Evolutionary conservation across 306 rosid genomes (phyloP), one percentile per base, ranked within the genome.

Genomic region (Lagenaria siceraria): DNA sequence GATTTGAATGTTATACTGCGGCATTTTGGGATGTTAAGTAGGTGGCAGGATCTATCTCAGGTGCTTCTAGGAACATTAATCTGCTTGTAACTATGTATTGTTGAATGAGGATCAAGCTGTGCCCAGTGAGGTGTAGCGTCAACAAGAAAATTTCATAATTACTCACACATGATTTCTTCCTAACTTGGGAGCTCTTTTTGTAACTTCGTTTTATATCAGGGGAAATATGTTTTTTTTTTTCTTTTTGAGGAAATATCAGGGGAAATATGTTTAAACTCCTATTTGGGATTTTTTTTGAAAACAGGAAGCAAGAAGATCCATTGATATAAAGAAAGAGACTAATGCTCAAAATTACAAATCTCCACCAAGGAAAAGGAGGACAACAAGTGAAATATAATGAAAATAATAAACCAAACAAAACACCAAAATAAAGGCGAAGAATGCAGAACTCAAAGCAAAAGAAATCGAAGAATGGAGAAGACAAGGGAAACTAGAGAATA

Each of bases 1-100:
- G 97, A 94, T 82, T 82, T 92, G 54, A 94, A 92, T 87, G 89
- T 89, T 12, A 82, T 87, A 53, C 74, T 94, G 71, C 83, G 89
- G 35, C 85, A 88, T 60, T 89, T 92, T 33, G 96, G 88, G 33
- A 79, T 27, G 75, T 85, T 74, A 76, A 89, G 84, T 75, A 85
- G 87, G 78, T 84, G 82, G 49, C 81, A 83, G 33, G 86, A 90
- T 46, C 77, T 90, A 62, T 88, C 96, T 73, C 89, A 91, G 97
- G 98, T 91, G 43, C 77, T 69, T 61, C 72, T 62, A 3, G 46
- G 65, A 66, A 76, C 61, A 61, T 18, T 72, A 63, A 7, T 54
- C 51, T 77, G 13, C 18, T 15, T 17, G 40, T 21, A 76, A 31
- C 36, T 72, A 24, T 53, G 53, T 78, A 17, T 40, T 61, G 64